These are phyloP conservation scores for Calonectria fujianensis DNA, from an alignment of 2,329 filamentous ascomycete species.

Conservation along the genomic window DNA sequence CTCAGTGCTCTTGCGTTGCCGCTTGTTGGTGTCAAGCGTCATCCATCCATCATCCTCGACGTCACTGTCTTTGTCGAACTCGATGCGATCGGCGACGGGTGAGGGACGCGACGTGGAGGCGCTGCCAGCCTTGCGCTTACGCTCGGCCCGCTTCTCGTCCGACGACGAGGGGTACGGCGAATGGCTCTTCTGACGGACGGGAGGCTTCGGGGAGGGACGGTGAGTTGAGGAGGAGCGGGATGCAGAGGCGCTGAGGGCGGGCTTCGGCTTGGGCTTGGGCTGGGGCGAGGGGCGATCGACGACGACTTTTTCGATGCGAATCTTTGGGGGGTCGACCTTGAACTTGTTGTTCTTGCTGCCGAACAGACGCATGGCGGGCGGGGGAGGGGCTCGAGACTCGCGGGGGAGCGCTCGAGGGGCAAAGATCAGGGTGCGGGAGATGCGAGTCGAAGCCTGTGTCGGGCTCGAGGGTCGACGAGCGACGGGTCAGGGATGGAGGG, in stretches of 20 bases:
- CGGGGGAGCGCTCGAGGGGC: constrained; percentile 35
- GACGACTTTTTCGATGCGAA: constrained; percentile 72
- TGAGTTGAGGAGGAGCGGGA: constrained; percentile 60
- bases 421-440: constrained; percentile 2
- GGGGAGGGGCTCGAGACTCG: constrained; percentile 39
- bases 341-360: constrained; percentile 68
- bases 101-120: constrained; percentile 62
- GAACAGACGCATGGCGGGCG: constrained; percentile 62
- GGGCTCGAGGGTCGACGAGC: constrained; percentile 29
- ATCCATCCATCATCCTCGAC: constrained; percentile 73
- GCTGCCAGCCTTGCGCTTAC: constrained; percentile 69
- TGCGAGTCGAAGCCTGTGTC: constrained; percentile 26
- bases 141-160: constrained; percentile 61
- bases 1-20: constrained; percentile 65
- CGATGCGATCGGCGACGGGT: constrained; percentile 68
- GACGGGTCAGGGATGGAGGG: constrained; percentile 54
- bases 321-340: constrained; percentile 70
- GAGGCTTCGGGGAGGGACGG: constrained; percentile 64
- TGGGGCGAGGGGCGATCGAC: constrained; percentile 63
- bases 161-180: constrained; percentile 65
- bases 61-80: constrained; percentile 71
- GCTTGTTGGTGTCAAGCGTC: constrained; percentile 68
- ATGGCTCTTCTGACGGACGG: constrained; percentile 64
- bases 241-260: constrained; percentile 55
- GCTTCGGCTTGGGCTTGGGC: constrained; percentile 61